Evolutionary conservation across 805 yeast genomes (phyloP), one percentile per base, ranked within the genome.

Genomic region (Teunomyces funiuensis): DNA sequence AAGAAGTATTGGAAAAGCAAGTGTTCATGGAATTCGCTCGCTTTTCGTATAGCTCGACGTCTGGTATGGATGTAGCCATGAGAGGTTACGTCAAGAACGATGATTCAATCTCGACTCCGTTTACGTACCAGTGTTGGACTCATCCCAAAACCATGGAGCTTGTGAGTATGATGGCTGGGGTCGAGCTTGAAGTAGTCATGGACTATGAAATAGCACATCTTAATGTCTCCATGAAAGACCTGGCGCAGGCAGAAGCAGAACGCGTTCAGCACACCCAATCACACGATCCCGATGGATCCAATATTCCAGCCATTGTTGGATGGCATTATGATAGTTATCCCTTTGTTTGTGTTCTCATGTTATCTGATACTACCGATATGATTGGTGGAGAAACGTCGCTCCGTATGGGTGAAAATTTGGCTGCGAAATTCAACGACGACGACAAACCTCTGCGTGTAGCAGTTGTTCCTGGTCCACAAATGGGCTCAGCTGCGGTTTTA

Each of bases 261-360:
- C 43, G 58, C 9, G 30, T 45, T 3, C 40, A 18, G 5, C 37
- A 29, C 2, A 13, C 22, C 9, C 33, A 26, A 1, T 13, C 22
- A 2, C 43, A 30, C 20, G 36, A 23, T 37, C 39, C 37, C 4
- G 36, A 41, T 4, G 36, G 34, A 2, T 37, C 50, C 26, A 54
- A 58, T 15, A 66, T 76, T 37, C 79, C 79, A 9, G 82, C 80
- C 16, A 69, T 79, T 31, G 82, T 79, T 26, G 77, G 78, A 22
- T 80, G 85, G 85, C 85, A 80, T 63, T 57, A 65, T 40, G 85
- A 80, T 54, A 71, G 80, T n/a, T 79, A 77, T 42, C 84, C 83
- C 11, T 78, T 77, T 54, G 84, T 79, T 14, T 80, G 83, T 58
- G 85, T 80, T 11, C 65, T 79, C 45, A 80, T 80, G 85, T 54